These are phyloP conservation scores for Paracorniculantispora psalliotae DNA, from an alignment of 2,329 filamentous ascomycete species.

Conservation along the genomic window DNA sequence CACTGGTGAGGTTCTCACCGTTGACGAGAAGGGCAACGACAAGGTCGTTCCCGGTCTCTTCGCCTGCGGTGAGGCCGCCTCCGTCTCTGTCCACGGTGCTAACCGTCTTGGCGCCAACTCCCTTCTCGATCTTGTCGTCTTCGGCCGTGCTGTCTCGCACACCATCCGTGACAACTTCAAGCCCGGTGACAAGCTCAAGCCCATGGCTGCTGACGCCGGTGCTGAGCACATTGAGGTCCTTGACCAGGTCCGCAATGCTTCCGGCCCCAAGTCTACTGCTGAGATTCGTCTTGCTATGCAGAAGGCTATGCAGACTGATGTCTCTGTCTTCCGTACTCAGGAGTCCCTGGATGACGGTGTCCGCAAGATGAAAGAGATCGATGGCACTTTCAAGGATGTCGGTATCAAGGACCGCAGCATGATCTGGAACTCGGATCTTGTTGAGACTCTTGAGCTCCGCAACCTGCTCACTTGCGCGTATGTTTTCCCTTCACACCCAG, in stretches of 20 bases:
- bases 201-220: conserved; percentile 78
- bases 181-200: conserved; percentile 74
- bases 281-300: conserved; percentile 92
- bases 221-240: conserved; percentile 81
- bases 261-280: conserved; percentile 80
- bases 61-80: conserved; percentile 94
- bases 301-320: conserved; percentile 96
- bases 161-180: conserved; percentile 93
- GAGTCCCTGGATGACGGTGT: conserved; percentile 93
- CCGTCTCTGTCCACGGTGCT: conserved; percentile 95
- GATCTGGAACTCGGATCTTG: conserved; percentile 99
- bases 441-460: conserved; percentile 91
- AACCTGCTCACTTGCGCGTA: conserved; percentile 96
- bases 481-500: conserved; percentile 36
- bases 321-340: conserved; percentile 93
- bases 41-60: conserved; percentile 92
- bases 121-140: conserved; percentile 93
- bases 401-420: conserved; percentile 98
- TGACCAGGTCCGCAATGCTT: conserved; percentile 77
- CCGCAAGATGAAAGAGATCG: conserved; percentile 77
- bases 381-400: conserved; percentile 72
- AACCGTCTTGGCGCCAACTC: conserved; percentile 98
- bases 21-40: conserved; percentile 82
- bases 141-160: conserved; percentile 95
- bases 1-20: conserved; percentile 89